Evolutionary conservation across 2,329 filamentous ascomycete species (phyloP), one percentile per base, ranked within the genome.

Genomic region (Penicillium digitatum): DNA sequence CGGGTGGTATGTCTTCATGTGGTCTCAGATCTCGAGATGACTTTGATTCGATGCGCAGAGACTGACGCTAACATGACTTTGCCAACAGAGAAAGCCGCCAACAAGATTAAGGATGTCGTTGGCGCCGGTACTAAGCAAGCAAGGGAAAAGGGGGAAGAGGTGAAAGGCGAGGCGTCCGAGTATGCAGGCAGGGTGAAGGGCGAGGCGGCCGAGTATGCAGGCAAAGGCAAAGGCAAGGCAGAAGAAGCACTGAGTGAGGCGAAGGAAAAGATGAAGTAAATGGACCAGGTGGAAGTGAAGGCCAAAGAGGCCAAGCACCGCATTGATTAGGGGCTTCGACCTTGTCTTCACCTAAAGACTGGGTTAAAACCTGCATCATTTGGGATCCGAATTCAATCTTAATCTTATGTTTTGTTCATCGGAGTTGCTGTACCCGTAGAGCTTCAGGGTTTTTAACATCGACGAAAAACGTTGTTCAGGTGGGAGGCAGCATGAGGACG

Each of bases 401-500:
- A 45, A 45, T 38, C 14, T 6, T 34, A n/a, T 27, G 11, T 26
- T 27, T 8, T 3, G 3, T 32, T 14, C 26, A 38, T 18, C n/a
- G 8, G 18, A 18, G 5, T 16, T 24, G 27, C 8, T n/a, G 24
- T 45, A 29, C 22, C 31, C 7, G 18, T 31, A 49, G 14, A 18
- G 14, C 20, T 42, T 26, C 38, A 40, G 38, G 20, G 20, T 14
- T 34, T 20, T 26, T 20, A 11, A 18, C 22, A 8, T 1, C 6
- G 9, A 20, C 31, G 9, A 22, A 9, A 20, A 0, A 4, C 38
- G 3, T 32, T n/a, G n/a, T n/a, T 58, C 55, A 67, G 31, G 60
- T 63, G 32, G 71, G 73, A 29, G 83, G 82, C 55, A 96, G 81
- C 89, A 97, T 94, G 56, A 97, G 73, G n/a, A 99, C 90, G 72